phyloP scores from a whole-genome alignment of 768 basidiomycete genomes.

The Sarcomyxa edulis region DNA sequence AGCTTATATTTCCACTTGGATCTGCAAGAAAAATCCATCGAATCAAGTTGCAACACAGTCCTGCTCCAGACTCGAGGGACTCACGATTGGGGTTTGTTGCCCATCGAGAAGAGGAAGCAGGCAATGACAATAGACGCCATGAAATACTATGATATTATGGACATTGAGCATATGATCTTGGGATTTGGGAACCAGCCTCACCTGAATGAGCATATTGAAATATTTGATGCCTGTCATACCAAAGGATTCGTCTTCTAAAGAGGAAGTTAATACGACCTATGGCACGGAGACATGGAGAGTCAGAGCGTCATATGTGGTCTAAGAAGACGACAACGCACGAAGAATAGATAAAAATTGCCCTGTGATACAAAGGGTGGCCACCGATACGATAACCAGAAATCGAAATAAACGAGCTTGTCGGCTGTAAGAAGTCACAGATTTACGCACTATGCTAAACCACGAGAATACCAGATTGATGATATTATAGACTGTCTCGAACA shows the following conservation, averaged over 20 bases:
- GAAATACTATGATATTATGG: conserved; percentile 48
- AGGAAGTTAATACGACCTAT: conserved; percentile 83
- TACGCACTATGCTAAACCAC: conserved; percentile 87
- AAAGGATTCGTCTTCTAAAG: conserved; percentile 74
- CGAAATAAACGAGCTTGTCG: too few relatives aligned
- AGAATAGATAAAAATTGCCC: conserved; percentile 96
- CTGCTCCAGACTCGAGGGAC: conserved; percentile 13
- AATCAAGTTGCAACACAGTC: conserved; percentile 5
- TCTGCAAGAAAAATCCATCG: conserved; percentile 25
- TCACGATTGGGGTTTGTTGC: conserved; percentile 86
- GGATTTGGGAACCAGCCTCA: conserved; percentile 23
- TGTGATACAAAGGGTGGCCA: conserved; percentile 19
- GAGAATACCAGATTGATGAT: conserved; percentile 82
- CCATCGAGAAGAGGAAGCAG: conserved; percentile 93
- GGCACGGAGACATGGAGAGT: not conserved
- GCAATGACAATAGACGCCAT: conserved; percentile 85
- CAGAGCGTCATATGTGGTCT: not conserved
- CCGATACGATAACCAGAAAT: not conserved
- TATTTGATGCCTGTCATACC: conserved; percentile 57
- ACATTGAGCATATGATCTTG: too few relatives aligned
- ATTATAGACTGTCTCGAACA: conserved; percentile 84
- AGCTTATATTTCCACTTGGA: conserved; percentile 84
- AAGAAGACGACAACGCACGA: conserved; percentile 45
- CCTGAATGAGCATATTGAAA: conserved; percentile 75
- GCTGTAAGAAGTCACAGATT: not conserved